Evolutionary conservation across 352 stramenopile species (phyloP).

Genomic region (Phytopythium aichiense): DNA sequence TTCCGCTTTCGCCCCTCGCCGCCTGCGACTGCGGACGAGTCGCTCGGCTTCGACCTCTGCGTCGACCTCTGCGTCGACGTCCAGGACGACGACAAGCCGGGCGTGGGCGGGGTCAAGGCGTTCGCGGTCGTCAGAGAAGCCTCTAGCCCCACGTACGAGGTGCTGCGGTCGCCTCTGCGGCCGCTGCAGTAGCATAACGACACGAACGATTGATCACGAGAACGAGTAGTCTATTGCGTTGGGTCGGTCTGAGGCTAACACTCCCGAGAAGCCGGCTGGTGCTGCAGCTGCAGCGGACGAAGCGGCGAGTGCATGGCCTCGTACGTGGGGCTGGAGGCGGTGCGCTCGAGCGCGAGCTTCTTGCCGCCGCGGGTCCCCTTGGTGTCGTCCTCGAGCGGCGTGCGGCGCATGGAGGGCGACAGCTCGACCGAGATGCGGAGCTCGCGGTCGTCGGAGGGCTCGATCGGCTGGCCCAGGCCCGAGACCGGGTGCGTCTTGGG

Average conservation of each 20-base stretch:
- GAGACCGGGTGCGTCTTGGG: conserved; percentile 24
- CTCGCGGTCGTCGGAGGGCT: background rate
- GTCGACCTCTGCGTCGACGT: background rate
- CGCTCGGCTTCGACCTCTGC: background rate
- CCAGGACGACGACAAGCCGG: background rate
- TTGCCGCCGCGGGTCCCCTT: background rate
- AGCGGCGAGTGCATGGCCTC: conserved; percentile 4
- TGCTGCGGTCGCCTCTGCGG: background rate
- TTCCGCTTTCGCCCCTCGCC: conserved; percentile 23
- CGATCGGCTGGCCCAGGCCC: background rate
- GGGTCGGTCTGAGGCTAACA: too few relatives aligned
- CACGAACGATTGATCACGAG: background rate
- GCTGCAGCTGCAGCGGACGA: conserved; percentile 3
- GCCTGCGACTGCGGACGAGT: conserved; percentile 7
- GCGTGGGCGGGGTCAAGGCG: background rate
- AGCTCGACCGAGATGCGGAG: conserved; percentile 4
- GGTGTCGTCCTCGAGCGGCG: background rate
- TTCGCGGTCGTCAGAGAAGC: background rate
- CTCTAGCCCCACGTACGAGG: background rate
- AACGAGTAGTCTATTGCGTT: background rate
- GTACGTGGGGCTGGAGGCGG: conserved; percentile 6
- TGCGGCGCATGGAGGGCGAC: background rate
- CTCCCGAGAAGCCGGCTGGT: background rate
- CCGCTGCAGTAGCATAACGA: background rate
- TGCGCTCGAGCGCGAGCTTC: conserved; percentile 2